Evolutionary conservation across 495 filamentous ascomycete genomes (phyloP).

Genomic region (Aspergillus taichungensis): DNA sequence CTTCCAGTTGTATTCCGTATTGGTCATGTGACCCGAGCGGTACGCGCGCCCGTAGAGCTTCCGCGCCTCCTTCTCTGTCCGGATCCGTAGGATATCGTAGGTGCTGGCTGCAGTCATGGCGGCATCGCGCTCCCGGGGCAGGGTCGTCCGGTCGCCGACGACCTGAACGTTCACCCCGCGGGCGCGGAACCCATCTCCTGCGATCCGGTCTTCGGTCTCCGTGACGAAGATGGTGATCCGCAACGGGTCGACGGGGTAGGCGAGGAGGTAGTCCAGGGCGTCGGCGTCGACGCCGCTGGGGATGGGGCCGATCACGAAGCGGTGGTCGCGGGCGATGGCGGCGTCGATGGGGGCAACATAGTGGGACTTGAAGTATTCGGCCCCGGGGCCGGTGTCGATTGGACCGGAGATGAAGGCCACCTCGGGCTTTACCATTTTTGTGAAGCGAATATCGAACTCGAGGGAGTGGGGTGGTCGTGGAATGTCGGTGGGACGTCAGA

Average conservation of each 20-base stretch:
- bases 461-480: no score
- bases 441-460: no score
- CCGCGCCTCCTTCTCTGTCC: conserved; percentile 12
- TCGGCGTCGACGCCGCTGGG: conserved; percentile 18
- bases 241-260: conserved; percentile 10
- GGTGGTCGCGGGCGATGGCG: conserved; percentile 10
- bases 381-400: conserved; percentile 13
- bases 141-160: conserved; percentile 6
- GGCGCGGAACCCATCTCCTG: conserved; percentile 9
- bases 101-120: conserved; percentile 17
- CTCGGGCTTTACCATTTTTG: no score
- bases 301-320: conserved; percentile 20
- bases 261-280: conserved; percentile 19
- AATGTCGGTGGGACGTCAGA: no score
- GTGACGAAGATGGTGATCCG: conserved; percentile 21
- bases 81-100: conserved; percentile 21
- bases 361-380: conserved; percentile 15
- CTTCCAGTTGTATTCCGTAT: conserved; percentile 26
- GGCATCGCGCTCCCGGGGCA: conserved; percentile 18
- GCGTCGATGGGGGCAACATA: conserved; percentile 13
- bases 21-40: conserved; percentile 16
- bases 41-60: conserved; percentile 16
- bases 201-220: conserved; percentile 9
- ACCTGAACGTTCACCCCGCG: conserved; percentile 12
- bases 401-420: conserved; percentile 25